phyloP scores from a whole-genome alignment of 1,284 basidiomycete species.

The Exobasidium rhododendri region DNA sequence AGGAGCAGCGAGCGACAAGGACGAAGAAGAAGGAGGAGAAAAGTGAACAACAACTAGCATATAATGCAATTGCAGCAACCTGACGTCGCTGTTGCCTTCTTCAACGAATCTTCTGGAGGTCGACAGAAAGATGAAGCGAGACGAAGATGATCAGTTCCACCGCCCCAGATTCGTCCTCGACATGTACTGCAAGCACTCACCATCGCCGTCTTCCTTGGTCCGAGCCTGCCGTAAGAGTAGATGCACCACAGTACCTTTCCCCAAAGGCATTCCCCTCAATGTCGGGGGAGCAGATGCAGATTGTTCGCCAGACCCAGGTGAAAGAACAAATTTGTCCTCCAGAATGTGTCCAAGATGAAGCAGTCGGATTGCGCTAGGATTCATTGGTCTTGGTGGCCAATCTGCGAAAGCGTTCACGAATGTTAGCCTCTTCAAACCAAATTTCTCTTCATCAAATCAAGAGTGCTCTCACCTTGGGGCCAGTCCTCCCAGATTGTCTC shows the following conservation, averaged over 20 bases:
- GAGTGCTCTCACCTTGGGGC: conserved; percentile 11
- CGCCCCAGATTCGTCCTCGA: conserved; percentile 5
- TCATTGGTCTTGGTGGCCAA: conserved; percentile 7
- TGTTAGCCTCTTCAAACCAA: neutral
- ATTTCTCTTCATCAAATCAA: neutral
- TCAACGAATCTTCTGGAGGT: neutral
- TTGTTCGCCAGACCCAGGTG: neutral
- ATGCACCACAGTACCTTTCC: conserved; percentile 14
- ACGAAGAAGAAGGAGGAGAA: too few species aligned
- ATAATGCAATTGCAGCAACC: neutral
- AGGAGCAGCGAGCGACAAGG: too few species aligned
- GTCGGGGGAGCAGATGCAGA: neutral
- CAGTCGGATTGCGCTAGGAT: neutral
- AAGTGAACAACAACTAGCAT: too few species aligned
- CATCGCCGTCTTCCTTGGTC: neutral
- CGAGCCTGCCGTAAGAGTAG: conserved; percentile 7
- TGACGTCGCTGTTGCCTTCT: neutral
- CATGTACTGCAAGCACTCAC: too few species aligned
- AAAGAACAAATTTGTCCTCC: conserved; percentile 9
- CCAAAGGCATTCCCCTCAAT: conserved; percentile 3
- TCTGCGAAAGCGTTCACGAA: conserved; percentile 1
- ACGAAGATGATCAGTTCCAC: too few species aligned
- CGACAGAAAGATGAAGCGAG: neutral
- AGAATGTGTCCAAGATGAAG: conserved; percentile 17
- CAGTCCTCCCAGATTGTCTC: conserved; percentile 11